Percentiles rank a stretch among this genome's conserved stretches.
Conservation (phyloP, 2,329 filamentous ascomycete genomes). For the Thielaviopsis cerberus region DNA sequence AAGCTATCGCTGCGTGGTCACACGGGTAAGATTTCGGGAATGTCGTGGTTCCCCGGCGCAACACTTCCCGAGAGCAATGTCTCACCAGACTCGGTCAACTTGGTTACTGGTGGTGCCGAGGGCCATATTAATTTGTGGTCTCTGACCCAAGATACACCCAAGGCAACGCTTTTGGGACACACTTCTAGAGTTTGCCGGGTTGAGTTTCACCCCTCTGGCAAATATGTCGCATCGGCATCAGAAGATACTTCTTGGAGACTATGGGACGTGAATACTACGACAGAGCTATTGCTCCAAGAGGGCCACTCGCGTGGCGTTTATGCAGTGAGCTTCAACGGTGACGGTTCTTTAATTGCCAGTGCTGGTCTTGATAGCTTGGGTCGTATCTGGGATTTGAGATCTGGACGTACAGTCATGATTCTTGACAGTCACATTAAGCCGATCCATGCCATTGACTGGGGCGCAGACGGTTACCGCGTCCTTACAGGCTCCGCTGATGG, state of each 20-base stretch:
- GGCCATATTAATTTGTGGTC: conserved; percentile 82
- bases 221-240: conserved; percentile 78
- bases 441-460: conserved; percentile 87
- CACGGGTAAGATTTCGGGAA: conserved; percentile 70
- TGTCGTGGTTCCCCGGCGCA: conserved; percentile 76
- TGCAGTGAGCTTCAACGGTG: conserved; percentile 70
- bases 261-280: conserved; percentile 78
- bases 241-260: conserved; percentile 94
- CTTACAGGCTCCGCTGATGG: conserved; percentile 85
- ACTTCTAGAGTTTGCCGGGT: conserved; percentile 74
- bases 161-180: conserved; percentile 69
- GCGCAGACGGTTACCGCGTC: conserved; percentile 74
- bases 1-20: conserved; percentile 65
- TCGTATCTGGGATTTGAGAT: conserved; percentile 84
- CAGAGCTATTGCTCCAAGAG: conserved; percentile 75
- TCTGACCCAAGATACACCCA: conserved; percentile 63
- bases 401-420: conserved; percentile 87
- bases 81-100: conserved; percentile 55
- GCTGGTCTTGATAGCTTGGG: conserved; percentile 91
- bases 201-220: conserved; percentile 84
- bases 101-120: conserved; percentile 81
- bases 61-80: conserved; percentile 54
- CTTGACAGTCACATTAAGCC: conserved; percentile 75
- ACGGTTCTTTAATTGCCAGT: conserved; percentile 77
- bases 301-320: conserved; percentile 91